Base-by-base conservation (phyloP, 2,329 filamentous ascomycete genomes). In the Eurotiales sp. region DNA sequence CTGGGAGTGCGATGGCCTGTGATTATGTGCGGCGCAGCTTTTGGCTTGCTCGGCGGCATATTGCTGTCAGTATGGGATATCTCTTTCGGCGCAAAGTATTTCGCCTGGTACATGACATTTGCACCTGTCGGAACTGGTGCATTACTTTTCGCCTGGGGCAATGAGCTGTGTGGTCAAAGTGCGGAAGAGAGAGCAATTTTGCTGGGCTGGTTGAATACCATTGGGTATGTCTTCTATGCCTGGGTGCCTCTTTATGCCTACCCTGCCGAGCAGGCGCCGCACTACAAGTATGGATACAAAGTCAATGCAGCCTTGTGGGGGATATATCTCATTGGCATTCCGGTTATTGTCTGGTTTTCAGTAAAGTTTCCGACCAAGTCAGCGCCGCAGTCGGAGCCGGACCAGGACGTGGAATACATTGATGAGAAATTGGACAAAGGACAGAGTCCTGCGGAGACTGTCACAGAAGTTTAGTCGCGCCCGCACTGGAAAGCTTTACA, bases 231-330 rank as follows among this genome's bases (percentile, higher is more conserved):
- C 3, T 54, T 54, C 19, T 46, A 51, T 44, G 52, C 52, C 36
- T 54, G 47, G 47, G 48, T 54, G 19, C 49, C 48, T 25, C 36
- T 54, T 19, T 54, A 54, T 42, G 52, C 47, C 8, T 54, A 54
- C 44, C 52, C 47, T 8, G 52, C 52, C 7, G 22, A 30, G 1
- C 32, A 54, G n/a, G 52, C 52, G 8, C 52, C 52, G 3, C n/a
- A 51, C 17, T 54, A 54, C 36, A 51, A 43, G 42, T 46, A 29
- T 19, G 52, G 52, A 3, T 54, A 54, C 52, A 54, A 54, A 15
- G 47, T 54, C 34, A 54, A 54, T 34, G 52, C 52, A 25, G 52
- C 52, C 4, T 19, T 54, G 4, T 54, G 52, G 52, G 52, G 52
- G 12, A 25, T 54, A 36, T 54, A 51, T 12, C 36, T 54, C 17